A percentile compares a stretch with the other conserved stretches of the same genome.
Conservation (phyloP, 345 rosid genomes). For the Arabidopsis arenosa region DNA sequence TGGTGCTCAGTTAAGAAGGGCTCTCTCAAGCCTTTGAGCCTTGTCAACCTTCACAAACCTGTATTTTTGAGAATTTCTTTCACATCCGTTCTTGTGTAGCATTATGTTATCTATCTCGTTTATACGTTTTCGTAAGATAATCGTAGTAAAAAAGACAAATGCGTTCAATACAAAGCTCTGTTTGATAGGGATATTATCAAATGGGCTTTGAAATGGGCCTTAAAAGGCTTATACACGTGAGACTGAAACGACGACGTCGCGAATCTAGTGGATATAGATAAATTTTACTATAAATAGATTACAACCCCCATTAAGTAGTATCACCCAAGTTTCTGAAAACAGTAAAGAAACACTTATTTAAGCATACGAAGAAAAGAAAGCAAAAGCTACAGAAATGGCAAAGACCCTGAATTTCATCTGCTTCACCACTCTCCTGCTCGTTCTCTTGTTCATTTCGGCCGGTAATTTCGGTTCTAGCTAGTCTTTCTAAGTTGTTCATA, state of each 20-base stretch:
- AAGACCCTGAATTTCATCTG: conserved; percentile 28
- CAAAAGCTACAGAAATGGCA: conserved; percentile 24
- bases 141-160: background rate
- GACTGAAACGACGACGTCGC: background rate
- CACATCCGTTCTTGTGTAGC: background rate
- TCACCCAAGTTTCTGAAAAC: conserved; percentile 5
- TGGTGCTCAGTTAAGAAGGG: background rate
- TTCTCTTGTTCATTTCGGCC: conserved; percentile 32
- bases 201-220: background rate
- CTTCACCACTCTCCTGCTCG: conserved; percentile 28
- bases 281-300: conserved; percentile 12
- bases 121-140: background rate
- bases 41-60: background rate
- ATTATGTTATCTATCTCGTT: background rate
- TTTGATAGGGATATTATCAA: background rate
- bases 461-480: background rate
- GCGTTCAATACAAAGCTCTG: background rate
- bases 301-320: background rate
- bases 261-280: background rate
- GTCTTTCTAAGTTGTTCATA: background rate
- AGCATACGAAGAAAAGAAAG: background rate
- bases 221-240: background rate
- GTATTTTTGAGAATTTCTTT: background rate
- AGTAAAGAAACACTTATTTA: background rate
- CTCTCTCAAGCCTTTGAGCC: background rate